Base-by-base conservation (phyloP, 2,329 filamentous ascomycete species). In the Pseudogymnoascus sp. region DNA sequence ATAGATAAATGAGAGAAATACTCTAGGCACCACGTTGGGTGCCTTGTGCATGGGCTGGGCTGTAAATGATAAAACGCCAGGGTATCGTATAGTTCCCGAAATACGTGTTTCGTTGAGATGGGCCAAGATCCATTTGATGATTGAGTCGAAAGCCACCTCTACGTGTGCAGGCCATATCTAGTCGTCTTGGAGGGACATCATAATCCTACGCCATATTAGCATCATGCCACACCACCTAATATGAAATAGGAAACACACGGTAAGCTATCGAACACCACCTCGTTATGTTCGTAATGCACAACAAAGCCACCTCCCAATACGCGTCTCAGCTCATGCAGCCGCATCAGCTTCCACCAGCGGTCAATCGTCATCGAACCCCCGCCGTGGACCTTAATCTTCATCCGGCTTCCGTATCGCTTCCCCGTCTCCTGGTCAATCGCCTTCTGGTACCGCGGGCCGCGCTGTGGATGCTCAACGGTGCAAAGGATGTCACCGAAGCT, bases 291-390 rank as follows among this genome's bases (percentile, higher is more conserved):
- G 70, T 86, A 88, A 74, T 88, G 86, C 61, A 79, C 79, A 53
- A 85, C 73, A 67, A 88, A 86, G 0, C 86, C 86, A 13, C 82
- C 81, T 64, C 84, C 82, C 42, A 90, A 75, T 31, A 86, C 76
- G 40, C 86, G 75, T 70, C 84, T 81, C 62, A 90, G 74, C 2
- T 82, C 81, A 65, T 86, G 83, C 61, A 89, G 74, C 31, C 86
- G 79, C 68, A 85, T 79, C 68, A 89, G 76, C 74, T 90, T 90
- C 87, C 87, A 90, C 88, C 88, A 91, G 67, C 82, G 81, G 73
- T 90, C 86, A 61, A 90, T 84, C 61, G 77, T 80, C 77, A 90
- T 82, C 62, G 82, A 79, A 2, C 84, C 82, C 56, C 80, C 81
- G 21, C 79, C 78, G 62, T 82, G 79, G 63, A 90, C 82, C 63